Evolutionary conservation across 192 early-diverging fungal genomes (phyloP).

Genomic region (Backusella luteola): DNA sequence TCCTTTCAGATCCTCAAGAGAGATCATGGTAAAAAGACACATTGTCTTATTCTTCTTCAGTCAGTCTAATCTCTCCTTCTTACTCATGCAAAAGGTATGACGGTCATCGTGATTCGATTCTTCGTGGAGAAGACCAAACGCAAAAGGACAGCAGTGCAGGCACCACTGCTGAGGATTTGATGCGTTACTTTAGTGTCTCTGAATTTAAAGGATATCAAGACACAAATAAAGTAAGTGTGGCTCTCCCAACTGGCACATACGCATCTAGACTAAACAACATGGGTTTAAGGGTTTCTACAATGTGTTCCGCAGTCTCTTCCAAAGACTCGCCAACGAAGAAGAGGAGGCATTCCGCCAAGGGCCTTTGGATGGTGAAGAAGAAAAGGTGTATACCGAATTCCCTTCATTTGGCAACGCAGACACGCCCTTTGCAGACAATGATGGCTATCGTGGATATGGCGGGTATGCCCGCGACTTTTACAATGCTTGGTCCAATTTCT

Average conservation of each 20-base stretch:
- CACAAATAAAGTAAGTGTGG: conserved; percentile 42
- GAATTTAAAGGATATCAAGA: conserved; percentile 75
- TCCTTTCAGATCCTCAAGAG: conserved; percentile 89
- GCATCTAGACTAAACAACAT: background rate
- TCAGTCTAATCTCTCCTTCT: background rate
- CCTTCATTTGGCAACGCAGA: conserved; percentile 72
- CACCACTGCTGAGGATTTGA: conserved; percentile 63
- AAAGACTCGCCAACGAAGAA: conserved; percentile 80
- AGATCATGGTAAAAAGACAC: conserved; percentile 73
- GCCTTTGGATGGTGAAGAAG: conserved; percentile 35
- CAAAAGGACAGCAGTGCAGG: conserved; percentile 50
- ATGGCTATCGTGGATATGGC: conserved; percentile 38
- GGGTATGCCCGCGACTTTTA: conserved; percentile 70
- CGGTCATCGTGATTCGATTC: conserved; percentile 87
- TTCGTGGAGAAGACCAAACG: conserved; percentile 70
- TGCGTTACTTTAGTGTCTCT: conserved; percentile 78
- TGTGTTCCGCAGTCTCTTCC: conserved; percentile 79
- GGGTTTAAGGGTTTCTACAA: conserved; percentile 68
- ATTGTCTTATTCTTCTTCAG: no score
- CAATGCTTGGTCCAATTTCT: conserved; percentile 78
- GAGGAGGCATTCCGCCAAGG: conserved; percentile 51
- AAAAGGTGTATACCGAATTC: conserved; percentile 28
- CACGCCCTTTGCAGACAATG: conserved; percentile 60
- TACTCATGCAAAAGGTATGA: conserved; percentile 62
- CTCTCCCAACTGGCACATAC: background rate